Conservation (phyloP, 1,284 basidiomycete species). For the Ceratobasidium sp. region DNA sequence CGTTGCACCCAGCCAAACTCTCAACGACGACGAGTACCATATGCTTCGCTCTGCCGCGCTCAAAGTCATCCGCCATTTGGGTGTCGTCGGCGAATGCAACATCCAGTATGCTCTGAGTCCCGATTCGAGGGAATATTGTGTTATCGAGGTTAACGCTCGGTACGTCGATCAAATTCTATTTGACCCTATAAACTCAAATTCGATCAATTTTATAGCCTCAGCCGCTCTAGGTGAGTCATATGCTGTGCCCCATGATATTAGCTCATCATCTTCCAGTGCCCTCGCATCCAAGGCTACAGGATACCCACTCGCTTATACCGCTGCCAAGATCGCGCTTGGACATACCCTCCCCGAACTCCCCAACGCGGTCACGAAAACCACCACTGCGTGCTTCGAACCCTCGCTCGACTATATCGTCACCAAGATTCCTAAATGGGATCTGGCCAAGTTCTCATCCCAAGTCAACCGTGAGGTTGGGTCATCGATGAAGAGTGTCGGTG, state of each 20-base stretch:
- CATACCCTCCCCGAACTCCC: constrained; percentile 97
- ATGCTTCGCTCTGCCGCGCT: constrained; percentile 98
- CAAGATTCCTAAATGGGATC: constrained; percentile 99
- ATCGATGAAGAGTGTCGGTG: constrained; percentile 98
- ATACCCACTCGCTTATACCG: constrained; percentile 98
- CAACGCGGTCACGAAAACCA: constrained; percentile 99
- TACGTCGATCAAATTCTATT: constrained; percentile 49
- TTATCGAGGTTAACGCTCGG: constrained; percentile 98
- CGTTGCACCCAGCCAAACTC: constrained; percentile 96
- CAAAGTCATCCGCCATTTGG: constrained; percentile 97
- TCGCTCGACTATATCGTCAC: constrained; percentile 99
- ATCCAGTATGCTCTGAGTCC: constrained; percentile 99
- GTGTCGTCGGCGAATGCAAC: constrained; percentile 98
- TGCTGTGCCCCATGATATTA: neutral
- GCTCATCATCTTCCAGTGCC: constrained; percentile 59
- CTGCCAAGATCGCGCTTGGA: constrained; percentile 98
- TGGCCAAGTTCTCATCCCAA: constrained; percentile 94
- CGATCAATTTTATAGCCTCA: constrained; percentile 51
- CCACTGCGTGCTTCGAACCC: constrained; percentile 99
- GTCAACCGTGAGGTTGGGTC: constrained; percentile 96
- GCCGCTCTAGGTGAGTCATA: constrained; percentile 60
- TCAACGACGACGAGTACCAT: constrained; percentile 98
- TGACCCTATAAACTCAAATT: constrained; percentile 38
- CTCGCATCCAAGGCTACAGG: constrained; percentile 99
- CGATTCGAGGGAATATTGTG: constrained; percentile 90